These are phyloP conservation scores for Brasilioporus rufonigricans DNA, from an alignment of 768 basidiomycete genomes.

Conservation along the genomic window DNA sequence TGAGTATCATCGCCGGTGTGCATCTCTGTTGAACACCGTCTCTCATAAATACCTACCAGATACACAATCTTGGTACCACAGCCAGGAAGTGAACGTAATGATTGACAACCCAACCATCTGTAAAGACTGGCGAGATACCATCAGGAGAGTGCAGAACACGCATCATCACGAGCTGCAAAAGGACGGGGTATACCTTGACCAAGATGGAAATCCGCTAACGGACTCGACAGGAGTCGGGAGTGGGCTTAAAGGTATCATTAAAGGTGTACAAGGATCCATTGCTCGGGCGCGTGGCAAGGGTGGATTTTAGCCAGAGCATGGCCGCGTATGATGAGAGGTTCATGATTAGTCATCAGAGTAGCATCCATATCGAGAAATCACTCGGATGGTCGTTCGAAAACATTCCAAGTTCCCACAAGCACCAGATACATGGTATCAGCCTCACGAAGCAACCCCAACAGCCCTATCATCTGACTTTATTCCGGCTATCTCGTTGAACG, in stretches of 20 bases:
- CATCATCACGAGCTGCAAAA: conserved; percentile 42
- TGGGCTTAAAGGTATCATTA: conserved; percentile 39
- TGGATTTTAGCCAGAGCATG: conserved; percentile 35
- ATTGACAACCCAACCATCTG: conserved; percentile 54
- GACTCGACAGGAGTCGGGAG: conserved; percentile 39
- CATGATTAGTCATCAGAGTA: conserved; percentile 14
- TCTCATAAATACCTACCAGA: conserved; percentile 32
- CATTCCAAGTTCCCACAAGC: background rate
- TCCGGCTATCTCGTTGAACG: background rate
- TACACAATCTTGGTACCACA: conserved; percentile 71
- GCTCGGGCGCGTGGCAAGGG: conserved; percentile 42
- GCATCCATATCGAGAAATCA: no score
- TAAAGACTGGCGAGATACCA: conserved; percentile 52
- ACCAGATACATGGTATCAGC: background rate
- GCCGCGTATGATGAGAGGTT: background rate
- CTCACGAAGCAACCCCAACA: background rate
- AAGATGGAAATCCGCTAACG: conserved; percentile 38
- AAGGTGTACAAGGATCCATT: conserved; percentile 42
- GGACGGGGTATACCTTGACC: conserved; percentile 59
- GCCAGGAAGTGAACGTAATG: conserved; percentile 67
- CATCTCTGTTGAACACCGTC: background rate
- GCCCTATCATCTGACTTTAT: background rate
- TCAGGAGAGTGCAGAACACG: conserved; percentile 57
- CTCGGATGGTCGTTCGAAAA: no score
- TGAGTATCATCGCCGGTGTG: conserved; percentile 12